Evolutionary conservation across 140 eudicot genomes (phyloP).

Genomic region (Flaveria floridana): DNA sequence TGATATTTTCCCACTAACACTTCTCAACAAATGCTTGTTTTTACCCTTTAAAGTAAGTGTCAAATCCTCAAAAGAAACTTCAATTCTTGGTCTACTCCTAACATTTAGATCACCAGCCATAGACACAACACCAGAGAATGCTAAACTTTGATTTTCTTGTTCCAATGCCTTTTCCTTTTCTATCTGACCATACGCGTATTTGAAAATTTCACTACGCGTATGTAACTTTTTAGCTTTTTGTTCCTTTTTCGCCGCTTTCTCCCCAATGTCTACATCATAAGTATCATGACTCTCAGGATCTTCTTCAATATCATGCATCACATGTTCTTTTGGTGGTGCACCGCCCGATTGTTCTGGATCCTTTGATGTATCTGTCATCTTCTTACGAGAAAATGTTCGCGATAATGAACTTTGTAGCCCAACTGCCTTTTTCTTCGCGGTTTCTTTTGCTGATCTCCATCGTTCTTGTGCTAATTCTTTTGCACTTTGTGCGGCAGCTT

Average conservation of each 20-base stretch:
- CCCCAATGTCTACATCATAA: constrained; percentile 60
- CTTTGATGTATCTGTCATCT: constrained; percentile 32
- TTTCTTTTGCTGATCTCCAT: constrained; percentile 81
- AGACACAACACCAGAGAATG: constrained; percentile 73
- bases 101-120: constrained; percentile 59
- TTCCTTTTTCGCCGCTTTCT: constrained; percentile 47
- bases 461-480: constrained; percentile 63
- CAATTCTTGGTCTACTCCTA: constrained; percentile 62
- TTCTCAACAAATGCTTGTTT: constrained; percentile 63
- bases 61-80: constrained; percentile 74
- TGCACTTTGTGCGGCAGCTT: constrained; percentile 85
- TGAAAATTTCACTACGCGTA: constrained; percentile 73
- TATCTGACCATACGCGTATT: constrained; percentile 85
- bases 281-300: constrained; percentile 58
- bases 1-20: constrained; percentile 71
- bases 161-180: constrained; percentile 85
- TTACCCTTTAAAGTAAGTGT: constrained; percentile 82
- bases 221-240: constrained; percentile 51
- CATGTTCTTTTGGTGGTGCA: constrained; percentile 33
- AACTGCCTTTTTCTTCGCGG: constrained; percentile 51
- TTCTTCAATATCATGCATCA: constrained; percentile 62
- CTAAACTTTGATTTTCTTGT: constrained; percentile 50
- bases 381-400: constrained; percentile 71
- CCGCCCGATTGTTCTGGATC: constrained; percentile 36
- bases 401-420: constrained; percentile 52